phyloP scores from a whole-genome alignment of 2,329 filamentous ascomycete species.

The Aspergillus calidoustus region DNA sequence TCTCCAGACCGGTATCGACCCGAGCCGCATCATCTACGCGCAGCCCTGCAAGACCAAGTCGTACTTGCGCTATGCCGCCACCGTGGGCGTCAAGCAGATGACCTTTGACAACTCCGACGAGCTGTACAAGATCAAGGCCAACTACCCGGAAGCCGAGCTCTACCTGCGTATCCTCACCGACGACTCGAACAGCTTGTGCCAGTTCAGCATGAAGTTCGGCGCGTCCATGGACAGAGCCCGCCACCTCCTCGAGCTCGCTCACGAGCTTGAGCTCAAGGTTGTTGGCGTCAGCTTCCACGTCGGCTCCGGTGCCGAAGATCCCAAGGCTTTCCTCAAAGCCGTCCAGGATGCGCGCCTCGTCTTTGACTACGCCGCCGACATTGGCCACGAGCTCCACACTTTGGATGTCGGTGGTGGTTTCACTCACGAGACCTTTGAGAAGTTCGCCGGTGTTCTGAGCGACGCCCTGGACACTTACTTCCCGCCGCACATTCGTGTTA shows the following conservation, averaged over 20 bases:
- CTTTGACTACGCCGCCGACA: constrained; percentile 78
- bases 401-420: constrained; percentile 96
- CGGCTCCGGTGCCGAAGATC: constrained; percentile 92
- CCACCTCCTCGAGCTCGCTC: constrained; percentile 77
- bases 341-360: constrained; percentile 86
- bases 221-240: constrained; percentile 82
- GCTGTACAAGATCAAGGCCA: constrained; percentile 94
- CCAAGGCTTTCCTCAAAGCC: constrained; percentile 86
- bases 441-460: constrained; percentile 81
- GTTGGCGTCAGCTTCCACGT: constrained; percentile 98
- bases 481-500: constrained; percentile 79
- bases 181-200: constrained; percentile 91
- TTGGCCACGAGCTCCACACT: constrained; percentile 82
- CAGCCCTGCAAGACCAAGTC: constrained; percentile 99
- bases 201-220: constrained; percentile 96
- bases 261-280: constrained; percentile 82
- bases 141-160: constrained; percentile 86
- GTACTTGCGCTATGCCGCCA: constrained; percentile 87
- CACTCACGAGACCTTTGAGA: constrained; percentile 85
- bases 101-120: constrained; percentile 99
- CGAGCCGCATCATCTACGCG: constrained; percentile 94
- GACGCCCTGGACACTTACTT: constrained; percentile 86
- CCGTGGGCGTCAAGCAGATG: constrained; percentile 91
- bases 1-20: constrained; percentile 78
- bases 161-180: constrained; percentile 95